Evolutionary conservation across 1,139 yeast species (phyloP), one percentile per base, ranked within the genome.

Genomic region (Hanseniaspora gamundiae): DNA sequence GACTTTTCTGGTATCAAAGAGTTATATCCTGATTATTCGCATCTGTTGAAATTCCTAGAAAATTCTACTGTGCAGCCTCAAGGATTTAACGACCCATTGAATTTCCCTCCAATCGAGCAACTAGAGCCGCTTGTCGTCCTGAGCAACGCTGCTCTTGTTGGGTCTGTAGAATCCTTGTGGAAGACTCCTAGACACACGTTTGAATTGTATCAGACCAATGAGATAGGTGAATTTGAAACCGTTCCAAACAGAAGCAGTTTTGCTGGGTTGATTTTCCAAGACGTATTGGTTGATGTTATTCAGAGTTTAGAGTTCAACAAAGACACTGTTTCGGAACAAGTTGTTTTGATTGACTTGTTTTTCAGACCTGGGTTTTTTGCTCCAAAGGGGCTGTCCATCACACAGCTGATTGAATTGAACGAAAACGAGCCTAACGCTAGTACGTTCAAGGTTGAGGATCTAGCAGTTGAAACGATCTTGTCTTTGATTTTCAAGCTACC

Each of bases 381-480:
- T 4, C 81, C 85, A 36, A 85, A 94, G 2, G 94, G 94, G 39
- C 74, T 84, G 2, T 76, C 94, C 1, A 71, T 87, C 48, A 95
- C 88, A 52, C 79, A 79, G 51, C 67, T 91, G 42, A 67, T 69
- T 44, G 61, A 58, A n/a, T 59, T 66, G 38, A 57, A 58, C 17
- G 68, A 67, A 35, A 55, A 57, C 35, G 59, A 63, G 46, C 57
- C 62, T 17, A 58, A 65, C 14, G 59, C 64, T 0, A 71, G 83
- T 0, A 86, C 95, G 0, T 87, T 87, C 85, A 91, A 91, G 59
- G 75, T 87, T 46, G 98, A 93, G 62, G 96, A 88, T 60, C 71
- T 87, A 41, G 86, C 94, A 0, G 74, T 88, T 40, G 97, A 91
- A 58, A 77, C 86, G 42, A 76, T 87, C 27, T 69, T 91, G 50